These are phyloP conservation scores for Phaeosphaeria sp. DNA, from an alignment of 2,329 filamentous ascomycete genomes.

Conservation along the genomic window DNA sequence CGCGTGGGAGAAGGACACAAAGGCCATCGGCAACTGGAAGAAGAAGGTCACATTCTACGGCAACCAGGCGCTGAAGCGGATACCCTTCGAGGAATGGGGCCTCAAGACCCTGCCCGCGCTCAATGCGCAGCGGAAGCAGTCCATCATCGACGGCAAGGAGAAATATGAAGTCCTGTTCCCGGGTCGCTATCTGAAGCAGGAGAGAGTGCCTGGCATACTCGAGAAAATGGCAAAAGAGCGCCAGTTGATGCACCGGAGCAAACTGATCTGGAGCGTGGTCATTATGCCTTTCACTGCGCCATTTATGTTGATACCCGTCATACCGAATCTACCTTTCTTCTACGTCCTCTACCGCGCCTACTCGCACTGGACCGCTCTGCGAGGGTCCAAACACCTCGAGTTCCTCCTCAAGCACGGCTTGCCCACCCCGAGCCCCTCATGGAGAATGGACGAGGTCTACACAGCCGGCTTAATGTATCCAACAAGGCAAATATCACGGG, in stretches of 20 bases:
- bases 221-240: constrained; percentile 78
- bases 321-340: constrained; percentile 96
- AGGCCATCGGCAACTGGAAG: constrained; percentile 74
- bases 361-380: constrained; percentile 65
- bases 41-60: constrained; percentile 84
- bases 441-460: constrained; percentile 78
- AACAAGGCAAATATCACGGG: constrained; percentile 49
- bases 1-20: constrained; percentile 82
- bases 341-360: constrained; percentile 88
- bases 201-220: constrained; percentile 71
- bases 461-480: constrained; percentile 57
- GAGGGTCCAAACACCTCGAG: constrained; percentile 83
- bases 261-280: constrained; percentile 74
- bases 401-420: constrained; percentile 79
- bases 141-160: constrained; percentile 68
- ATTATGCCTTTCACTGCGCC: constrained; percentile 75
- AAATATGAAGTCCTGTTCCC: constrained; percentile 81
- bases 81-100: constrained; percentile 97
- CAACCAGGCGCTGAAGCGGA: constrained; percentile 82
- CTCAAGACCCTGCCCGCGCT: constrained; percentile 92
- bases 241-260: constrained; percentile 76
- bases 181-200: constrained; percentile 68
- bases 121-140: constrained; percentile 68
- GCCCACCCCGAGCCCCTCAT: constrained; percentile 69
- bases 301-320: constrained; percentile 80